phyloP scores from a whole-genome alignment of 1,139 yeast species.

The Pneumocystis oryctolagi region DNA sequence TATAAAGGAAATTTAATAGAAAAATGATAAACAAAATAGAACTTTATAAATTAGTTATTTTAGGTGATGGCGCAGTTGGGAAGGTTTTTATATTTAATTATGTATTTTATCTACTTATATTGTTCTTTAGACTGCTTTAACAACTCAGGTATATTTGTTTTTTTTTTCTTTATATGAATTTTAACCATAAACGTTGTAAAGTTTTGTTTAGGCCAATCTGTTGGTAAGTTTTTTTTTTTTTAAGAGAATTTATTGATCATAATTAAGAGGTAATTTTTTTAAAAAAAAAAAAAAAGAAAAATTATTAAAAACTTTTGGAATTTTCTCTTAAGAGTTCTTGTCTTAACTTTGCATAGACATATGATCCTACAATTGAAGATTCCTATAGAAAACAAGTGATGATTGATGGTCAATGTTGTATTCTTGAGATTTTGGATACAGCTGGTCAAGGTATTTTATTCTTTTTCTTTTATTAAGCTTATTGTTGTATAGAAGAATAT shows the following conservation, averaged over 20 bases:
- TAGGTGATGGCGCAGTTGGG: slow-evolving; percentile 98
- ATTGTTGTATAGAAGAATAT: slow-evolving; percentile 48
- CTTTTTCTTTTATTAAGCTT: background rate
- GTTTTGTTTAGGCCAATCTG: slow-evolving; percentile 15
- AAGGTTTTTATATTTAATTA: slow-evolving; percentile 26
- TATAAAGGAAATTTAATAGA: background rate
- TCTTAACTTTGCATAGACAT: slow-evolving; percentile 35
- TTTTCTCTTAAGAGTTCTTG: background rate
- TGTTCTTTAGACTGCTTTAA: background rate
- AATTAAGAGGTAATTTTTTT: background rate
- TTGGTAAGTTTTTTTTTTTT: background rate
- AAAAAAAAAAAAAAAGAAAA: no score
- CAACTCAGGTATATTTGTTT: background rate
- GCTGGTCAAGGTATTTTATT: slow-evolving; percentile 64
- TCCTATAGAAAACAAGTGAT: slow-evolving; percentile 85
- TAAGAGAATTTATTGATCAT: background rate
- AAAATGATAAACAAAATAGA: background rate
- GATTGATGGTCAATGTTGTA: slow-evolving; percentile 83
- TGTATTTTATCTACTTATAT: background rate
- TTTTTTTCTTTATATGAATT: background rate
- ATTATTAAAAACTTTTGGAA: background rate
- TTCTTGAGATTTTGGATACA: slow-evolving; percentile 76
- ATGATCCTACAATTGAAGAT: slow-evolving; percentile 96
- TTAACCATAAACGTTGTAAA: background rate
- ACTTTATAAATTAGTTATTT: slow-evolving; percentile 68